Evolutionary conservation across 1,284 basidiomycete species (phyloP).

Genomic region (Testicularia cyperi): DNA sequence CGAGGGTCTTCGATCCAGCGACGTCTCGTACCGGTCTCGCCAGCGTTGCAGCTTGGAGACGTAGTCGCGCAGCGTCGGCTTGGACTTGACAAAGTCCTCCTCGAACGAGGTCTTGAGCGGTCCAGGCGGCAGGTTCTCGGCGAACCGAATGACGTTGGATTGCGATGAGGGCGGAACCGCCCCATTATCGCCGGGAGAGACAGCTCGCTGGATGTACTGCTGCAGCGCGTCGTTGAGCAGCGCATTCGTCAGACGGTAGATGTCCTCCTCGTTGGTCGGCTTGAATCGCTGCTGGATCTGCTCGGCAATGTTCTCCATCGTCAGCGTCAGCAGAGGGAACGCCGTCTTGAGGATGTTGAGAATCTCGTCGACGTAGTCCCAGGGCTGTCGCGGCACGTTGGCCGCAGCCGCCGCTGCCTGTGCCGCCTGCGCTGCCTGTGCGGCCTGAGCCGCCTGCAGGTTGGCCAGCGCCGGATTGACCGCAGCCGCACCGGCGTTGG

Average conservation of each 20-base stretch:
- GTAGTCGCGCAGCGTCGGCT: constrained; percentile 82
- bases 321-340: constrained; percentile 90
- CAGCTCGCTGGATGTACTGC: constrained; percentile 58
- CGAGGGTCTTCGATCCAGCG: constrained; percentile 79
- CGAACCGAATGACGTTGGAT: constrained; percentile 71
- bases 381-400: constrained; percentile 67
- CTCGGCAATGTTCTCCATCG: constrained; percentile 96
- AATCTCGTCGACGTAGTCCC: constrained; percentile 92
- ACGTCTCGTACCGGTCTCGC: constrained; percentile 87
- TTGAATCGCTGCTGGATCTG: constrained; percentile 92
- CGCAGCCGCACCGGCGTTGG: constrained; percentile 2
- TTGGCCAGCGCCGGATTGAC: background rate
- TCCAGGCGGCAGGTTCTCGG: constrained; percentile 63
- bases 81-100: constrained; percentile 82
- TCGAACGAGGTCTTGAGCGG: constrained; percentile 75
- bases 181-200: constrained; percentile 69
- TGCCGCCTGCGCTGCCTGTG: constrained; percentile 1
- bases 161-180: constrained; percentile 67
- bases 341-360: constrained; percentile 92
- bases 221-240: constrained; percentile 70
- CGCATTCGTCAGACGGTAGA: constrained; percentile 86
- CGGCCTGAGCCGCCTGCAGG: constrained; percentile 2
- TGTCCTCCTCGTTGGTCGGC: constrained; percentile 86
- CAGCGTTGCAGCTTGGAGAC: constrained; percentile 85
- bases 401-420: constrained; percentile 12